A percentile compares a stretch with the other conserved stretches of the same genome.
These are phyloP conservation scores for Podaxis sp. DNA, from an alignment of 768 basidiomycete genomes.

Conservation along the genomic window DNA sequence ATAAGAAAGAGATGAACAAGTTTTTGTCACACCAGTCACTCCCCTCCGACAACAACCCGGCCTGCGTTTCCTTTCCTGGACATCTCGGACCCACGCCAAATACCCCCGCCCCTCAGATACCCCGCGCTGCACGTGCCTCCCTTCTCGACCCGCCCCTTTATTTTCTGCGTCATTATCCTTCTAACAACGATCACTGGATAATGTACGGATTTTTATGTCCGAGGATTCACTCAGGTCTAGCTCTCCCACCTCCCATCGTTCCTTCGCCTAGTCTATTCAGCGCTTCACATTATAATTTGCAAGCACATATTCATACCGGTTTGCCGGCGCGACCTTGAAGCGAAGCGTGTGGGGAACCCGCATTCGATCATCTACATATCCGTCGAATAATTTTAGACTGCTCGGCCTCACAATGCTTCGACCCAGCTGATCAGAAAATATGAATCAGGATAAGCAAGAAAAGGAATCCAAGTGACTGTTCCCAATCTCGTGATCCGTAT, in stretches of 20 bases:
- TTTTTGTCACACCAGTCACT: constrained; percentile 14
- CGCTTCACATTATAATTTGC: background rate
- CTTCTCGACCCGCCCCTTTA: background rate
- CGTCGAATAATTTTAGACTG: background rate
- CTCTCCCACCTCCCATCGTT: background rate
- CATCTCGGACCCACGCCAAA: constrained; percentile 7
- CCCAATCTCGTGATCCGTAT: background rate
- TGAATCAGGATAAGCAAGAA: too few relatives aligned
- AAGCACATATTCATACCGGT: background rate
- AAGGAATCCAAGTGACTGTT: background rate
- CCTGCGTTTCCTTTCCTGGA: background rate
- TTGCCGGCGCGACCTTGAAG: background rate
- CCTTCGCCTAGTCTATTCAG: too few relatives aligned
- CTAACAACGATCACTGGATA: constrained; percentile 7
- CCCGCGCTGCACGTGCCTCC: constrained; percentile 14
- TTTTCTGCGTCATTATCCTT: constrained; percentile 4
- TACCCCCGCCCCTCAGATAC: constrained; percentile 15
- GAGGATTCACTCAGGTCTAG: background rate
- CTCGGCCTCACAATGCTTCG: background rate
- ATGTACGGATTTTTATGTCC: background rate
- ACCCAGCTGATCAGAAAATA: too few relatives aligned
- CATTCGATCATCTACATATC: too few relatives aligned
- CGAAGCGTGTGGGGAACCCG: background rate
- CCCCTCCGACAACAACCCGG: constrained; percentile 10
- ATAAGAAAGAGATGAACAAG: constrained; percentile 15